Evolutionary conservation across 164 flowering plant species (phyloP).

Genomic region (Nelumbo lutea): DNA sequence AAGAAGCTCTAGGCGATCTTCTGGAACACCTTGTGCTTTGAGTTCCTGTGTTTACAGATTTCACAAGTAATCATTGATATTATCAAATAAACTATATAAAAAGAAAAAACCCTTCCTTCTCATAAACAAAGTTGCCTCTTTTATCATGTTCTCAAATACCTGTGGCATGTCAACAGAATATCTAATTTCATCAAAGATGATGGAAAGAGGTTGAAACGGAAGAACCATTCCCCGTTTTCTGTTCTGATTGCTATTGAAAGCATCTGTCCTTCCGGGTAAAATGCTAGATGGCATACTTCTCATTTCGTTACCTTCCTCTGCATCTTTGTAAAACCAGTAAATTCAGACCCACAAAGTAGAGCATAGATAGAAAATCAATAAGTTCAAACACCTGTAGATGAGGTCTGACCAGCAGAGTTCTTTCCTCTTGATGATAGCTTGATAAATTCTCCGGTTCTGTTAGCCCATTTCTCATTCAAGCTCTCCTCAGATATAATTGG

Average conservation of each 20-base stretch:
- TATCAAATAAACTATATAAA: neutral
- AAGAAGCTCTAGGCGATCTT: constrained; percentile 37
- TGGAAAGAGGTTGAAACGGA: constrained; percentile 55
- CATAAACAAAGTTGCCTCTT: neutral
- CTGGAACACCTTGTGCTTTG: constrained; percentile 43
- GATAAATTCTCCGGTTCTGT: constrained; percentile 15
- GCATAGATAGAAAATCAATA: neutral
- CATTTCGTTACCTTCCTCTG: constrained; percentile 6
- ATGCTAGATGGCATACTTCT: neutral
- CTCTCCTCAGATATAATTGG: constrained; percentile 10
- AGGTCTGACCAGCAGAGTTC: constrained; percentile 1
- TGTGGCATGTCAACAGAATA: constrained; percentile 48
- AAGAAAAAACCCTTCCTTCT: neutral
- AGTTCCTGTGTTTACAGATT: constrained; percentile 17
- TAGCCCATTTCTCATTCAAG: neutral
- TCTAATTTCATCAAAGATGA: constrained; percentile 54
- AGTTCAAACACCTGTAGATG: constrained; percentile 6
- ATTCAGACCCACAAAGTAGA: neutral
- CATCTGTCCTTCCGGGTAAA: constrained; percentile 13
- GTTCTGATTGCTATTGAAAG: constrained; percentile 12
- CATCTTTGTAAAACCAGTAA: neutral
- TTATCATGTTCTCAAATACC: constrained; percentile 11
- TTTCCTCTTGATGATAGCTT: constrained; percentile 15
- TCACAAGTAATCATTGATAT: neutral
- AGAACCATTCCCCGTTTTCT: constrained; percentile 62